phyloP scores from a whole-genome alignment of 331 rosid genomes.

The Cydonia oblonga region DNA sequence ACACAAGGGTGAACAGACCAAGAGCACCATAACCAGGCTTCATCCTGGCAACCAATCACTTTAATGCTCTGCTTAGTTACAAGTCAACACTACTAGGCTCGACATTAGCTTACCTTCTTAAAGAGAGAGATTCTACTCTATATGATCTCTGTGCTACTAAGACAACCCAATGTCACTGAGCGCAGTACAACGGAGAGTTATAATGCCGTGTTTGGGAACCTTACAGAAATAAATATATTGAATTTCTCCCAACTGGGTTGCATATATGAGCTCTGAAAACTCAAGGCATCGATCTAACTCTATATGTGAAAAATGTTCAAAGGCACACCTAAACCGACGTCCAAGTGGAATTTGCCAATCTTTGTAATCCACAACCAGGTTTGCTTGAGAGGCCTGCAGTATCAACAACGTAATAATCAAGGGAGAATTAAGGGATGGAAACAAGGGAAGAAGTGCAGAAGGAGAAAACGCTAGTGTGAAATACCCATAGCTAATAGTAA shows the following conservation, averaged over 20 bases:
- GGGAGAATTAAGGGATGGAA: too few relatives aligned
- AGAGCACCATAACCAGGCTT: too few relatives aligned
- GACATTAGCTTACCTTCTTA: background rate
- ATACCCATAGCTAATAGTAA: background rate
- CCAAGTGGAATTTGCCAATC: conserved; percentile 98
- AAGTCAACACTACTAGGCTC: too few relatives aligned
- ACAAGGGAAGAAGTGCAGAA: too few relatives aligned
- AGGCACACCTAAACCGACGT: conserved; percentile 81
- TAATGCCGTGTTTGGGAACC: too few relatives aligned
- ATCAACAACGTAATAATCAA: background rate
- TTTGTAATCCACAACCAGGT: conserved; percentile 76
- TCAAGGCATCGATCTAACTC: background rate
- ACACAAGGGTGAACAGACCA: too few relatives aligned
- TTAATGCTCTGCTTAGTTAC: too few relatives aligned
- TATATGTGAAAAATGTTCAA: background rate
- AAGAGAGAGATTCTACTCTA: background rate
- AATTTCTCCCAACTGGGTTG: background rate
- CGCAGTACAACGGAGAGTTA: too few relatives aligned
- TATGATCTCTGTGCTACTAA: background rate
- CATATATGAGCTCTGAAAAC: background rate
- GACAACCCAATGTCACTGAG: background rate
- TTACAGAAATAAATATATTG: background rate
- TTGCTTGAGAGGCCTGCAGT: conserved; percentile 66
- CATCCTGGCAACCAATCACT: too few relatives aligned
- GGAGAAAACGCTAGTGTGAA: too few relatives aligned